These are phyloP conservation scores for Ascomycota sp. DNA, from an alignment of 2,329 filamentous ascomycete genomes.

Conservation along the genomic window DNA sequence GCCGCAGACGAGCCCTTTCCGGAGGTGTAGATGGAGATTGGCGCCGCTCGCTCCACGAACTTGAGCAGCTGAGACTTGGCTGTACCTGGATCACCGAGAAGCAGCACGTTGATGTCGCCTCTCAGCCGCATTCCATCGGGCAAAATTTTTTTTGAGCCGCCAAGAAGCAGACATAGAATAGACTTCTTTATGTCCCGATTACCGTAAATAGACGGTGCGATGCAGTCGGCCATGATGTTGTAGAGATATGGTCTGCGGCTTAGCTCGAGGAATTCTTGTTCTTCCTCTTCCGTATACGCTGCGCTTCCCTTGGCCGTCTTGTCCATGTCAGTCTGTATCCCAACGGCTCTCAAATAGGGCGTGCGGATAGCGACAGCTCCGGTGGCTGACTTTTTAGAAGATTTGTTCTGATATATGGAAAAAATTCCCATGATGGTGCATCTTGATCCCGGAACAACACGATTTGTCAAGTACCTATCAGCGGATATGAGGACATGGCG, in stretches of 20 bases:
- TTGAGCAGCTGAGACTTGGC: slow-evolving; percentile 95
- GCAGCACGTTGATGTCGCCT: slow-evolving; percentile 93
- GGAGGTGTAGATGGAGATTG: slow-evolving; percentile 95
- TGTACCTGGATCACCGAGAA: slow-evolving; percentile 93
- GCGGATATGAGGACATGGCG: slow-evolving; percentile 89
- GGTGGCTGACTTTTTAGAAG: slow-evolving; percentile 51
- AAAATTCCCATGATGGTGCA: slow-evolving; percentile 96
- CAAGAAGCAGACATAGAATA: slow-evolving; percentile 80
- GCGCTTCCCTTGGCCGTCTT: slow-evolving; percentile 71
- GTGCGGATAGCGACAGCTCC: slow-evolving; percentile 88
- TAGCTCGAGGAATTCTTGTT: slow-evolving; percentile 87
- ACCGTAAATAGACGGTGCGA: slow-evolving; percentile 93
- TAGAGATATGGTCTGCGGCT: slow-evolving; percentile 87
- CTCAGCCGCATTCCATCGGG: slow-evolving; percentile 94
- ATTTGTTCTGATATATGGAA: slow-evolving; percentile 92
- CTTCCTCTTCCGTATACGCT: slow-evolving; percentile 81
- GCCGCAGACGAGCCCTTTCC: slow-evolving; percentile 95
- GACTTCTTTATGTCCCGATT: slow-evolving; percentile 94
- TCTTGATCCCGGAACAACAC: slow-evolving; percentile 82
- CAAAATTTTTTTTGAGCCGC: slow-evolving; percentile 91
- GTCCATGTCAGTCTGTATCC: slow-evolving; percentile 78
- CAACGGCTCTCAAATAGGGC: slow-evolving; percentile 81
- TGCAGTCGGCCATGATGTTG: slow-evolving; percentile 71
- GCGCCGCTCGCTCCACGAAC: slow-evolving; percentile 89
- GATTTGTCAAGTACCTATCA: slow-evolving; percentile 88